These are phyloP conservation scores for Daldinia loculata DNA, from an alignment of 495 filamentous ascomycete genomes.

Conservation along the genomic window DNA sequence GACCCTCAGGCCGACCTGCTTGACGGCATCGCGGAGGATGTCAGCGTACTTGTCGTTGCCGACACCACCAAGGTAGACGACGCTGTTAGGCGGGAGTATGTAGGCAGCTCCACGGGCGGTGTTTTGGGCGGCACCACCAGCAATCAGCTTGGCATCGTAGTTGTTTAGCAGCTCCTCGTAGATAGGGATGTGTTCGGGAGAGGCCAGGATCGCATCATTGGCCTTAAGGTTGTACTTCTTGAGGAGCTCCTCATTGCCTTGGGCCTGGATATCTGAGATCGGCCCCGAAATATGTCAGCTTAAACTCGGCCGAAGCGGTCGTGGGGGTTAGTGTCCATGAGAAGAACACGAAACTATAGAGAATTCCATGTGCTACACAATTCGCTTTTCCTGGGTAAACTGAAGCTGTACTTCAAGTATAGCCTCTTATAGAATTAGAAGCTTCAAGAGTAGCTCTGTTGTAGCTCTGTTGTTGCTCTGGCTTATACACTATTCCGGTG, in stretches of 20 bases:
- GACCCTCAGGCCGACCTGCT: constrained; percentile 83
- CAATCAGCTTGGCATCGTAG: constrained; percentile 90
- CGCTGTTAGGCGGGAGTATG: constrained; percentile 84
- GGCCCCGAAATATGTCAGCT: constrained; percentile 19
- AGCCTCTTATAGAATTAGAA: neutral
- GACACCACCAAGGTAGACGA: constrained; percentile 91
- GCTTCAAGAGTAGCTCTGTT: neutral
- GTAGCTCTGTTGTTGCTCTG: neutral
- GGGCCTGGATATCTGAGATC: constrained; percentile 84
- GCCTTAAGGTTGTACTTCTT: constrained; percentile 91
- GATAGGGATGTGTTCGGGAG: constrained; percentile 84
- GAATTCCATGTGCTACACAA: neutral
- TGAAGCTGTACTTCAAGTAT: constrained; percentile 1
- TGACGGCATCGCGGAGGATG: constrained; percentile 77
- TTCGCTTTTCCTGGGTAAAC: neutral
- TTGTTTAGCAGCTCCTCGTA: constrained; percentile 92
- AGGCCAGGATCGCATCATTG: constrained; percentile 97
- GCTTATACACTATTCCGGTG: neutral
- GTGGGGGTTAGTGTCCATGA: neutral
- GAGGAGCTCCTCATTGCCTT: constrained; percentile 80
- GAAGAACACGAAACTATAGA: neutral
- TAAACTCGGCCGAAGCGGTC: constrained; percentile 1
- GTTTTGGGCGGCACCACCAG: constrained; percentile 97
- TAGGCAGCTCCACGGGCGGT: constrained; percentile 97
- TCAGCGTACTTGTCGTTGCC: constrained; percentile 91